These are phyloP conservation scores for Aspergillus tubingensis DNA, from an alignment of 2,329 filamentous ascomycete species.

Conservation along the genomic window DNA sequence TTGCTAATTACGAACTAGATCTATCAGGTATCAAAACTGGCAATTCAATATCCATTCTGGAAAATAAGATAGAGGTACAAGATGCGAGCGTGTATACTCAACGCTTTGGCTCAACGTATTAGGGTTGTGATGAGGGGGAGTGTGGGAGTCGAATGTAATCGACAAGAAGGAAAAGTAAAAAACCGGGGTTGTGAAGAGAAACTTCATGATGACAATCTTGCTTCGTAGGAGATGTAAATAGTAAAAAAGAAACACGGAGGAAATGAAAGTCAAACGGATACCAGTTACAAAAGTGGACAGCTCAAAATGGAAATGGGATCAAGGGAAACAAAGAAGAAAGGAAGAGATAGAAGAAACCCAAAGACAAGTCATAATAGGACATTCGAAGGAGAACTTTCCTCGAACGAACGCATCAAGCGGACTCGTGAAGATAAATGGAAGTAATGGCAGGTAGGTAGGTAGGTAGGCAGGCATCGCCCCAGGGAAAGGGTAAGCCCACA, in stretches of 20 bases:
- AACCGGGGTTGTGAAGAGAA: neutral
- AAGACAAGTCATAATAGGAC: neutral
- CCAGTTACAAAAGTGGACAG: neutral
- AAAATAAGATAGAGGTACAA: neutral
- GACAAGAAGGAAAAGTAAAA: neutral
- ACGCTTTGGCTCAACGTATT: neutral
- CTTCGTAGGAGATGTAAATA: neutral
- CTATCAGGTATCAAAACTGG: neutral
- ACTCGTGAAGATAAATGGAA: neutral
- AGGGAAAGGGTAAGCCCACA: neutral
- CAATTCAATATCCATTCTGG: neutral
- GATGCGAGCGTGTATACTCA: neutral
- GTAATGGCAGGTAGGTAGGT: neutral
- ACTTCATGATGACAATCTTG: neutral
- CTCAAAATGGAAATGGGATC: neutral
- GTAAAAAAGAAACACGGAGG: neutral
- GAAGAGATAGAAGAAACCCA: neutral
- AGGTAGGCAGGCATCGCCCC: neutral
- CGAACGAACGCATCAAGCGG: slow-evolving; percentile 5
- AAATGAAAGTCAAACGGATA: neutral
- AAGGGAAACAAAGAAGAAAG: neutral
- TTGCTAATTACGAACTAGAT: no score
- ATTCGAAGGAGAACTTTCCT: neutral
- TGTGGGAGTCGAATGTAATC: neutral
- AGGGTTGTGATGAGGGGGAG: neutral